Evolutionary conservation across 306 rosid genomes (phyloP), one percentile per base, ranked within the genome.

Genomic region (Myrica gale): DNA sequence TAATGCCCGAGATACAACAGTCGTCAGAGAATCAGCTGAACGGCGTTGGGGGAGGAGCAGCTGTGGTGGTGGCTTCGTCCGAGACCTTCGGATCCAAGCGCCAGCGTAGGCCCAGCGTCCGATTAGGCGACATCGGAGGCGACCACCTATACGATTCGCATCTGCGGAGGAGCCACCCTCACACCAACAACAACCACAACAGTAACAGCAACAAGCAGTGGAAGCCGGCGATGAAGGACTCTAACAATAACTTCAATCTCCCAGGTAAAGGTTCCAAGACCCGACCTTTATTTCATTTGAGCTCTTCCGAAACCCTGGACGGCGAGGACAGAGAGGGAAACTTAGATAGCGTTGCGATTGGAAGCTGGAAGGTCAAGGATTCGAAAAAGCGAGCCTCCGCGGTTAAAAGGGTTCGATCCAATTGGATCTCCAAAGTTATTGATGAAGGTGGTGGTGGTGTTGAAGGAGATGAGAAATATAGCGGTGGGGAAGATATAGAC

Each of bases 71-170:
- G 57, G 81, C 72, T 63, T 55, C 98, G 2, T 58, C 78, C 19
- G 99, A 90, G 73, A 78, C 92, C 37, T 78, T 90, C 19, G 97
- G 83, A 71, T 78, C 96, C 20, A 95, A 92, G 89, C 95, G 99
- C 0, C 98, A 92, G 79, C 76, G 99, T 7, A 81, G 96, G 21
- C 99, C 99, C 0, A 95, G 97, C 69, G 97, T 95, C 68, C 89
- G 97, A 68, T 85, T 95, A 57, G 99, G 97, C 51, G 97, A 95
- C 75, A 92, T 95, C 87, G 99, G 93, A n/a, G 90, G 90, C 50
- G 97, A 92, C 88, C 97, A 84, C 74, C 88, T 89, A 47, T 90
- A 87, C 78, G 97, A 95, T 55, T 82, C 96, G 65, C 89, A 87
- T 20, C 69, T 72, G 17, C 97, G 97, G 19, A 96, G 97, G 42